phyloP scores from a whole-genome alignment of 2,329 filamentous ascomycete genomes.

The Colletotrichum agaves region DNA sequence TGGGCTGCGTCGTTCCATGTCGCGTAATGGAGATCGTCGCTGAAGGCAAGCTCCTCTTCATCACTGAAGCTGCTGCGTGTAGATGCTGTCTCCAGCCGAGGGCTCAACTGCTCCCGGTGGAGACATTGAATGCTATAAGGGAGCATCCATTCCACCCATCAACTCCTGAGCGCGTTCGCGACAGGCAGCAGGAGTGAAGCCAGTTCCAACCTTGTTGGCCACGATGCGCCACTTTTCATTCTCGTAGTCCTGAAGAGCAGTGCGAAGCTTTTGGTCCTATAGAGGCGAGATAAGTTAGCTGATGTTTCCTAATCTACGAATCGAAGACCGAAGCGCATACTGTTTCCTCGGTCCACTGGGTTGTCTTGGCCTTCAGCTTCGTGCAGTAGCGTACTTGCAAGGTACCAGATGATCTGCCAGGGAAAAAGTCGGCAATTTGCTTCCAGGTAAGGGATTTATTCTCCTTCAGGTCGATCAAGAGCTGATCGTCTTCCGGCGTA shows the following conservation, averaged over 20 bases:
- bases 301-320: not conserved
- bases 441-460: constrained; percentile 97
- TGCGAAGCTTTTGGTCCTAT: constrained; percentile 81
- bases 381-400: constrained; percentile 95
- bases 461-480: constrained; percentile 91
- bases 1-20: constrained; percentile 30
- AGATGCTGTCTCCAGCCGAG: constrained; percentile 59
- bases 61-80: constrained; percentile 53
- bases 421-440: constrained; percentile 96
- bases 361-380: constrained; percentile 93
- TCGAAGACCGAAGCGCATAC: constrained; percentile 64
- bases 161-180: constrained; percentile 81
- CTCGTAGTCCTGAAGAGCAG: constrained; percentile 84
- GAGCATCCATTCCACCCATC: constrained; percentile 49
- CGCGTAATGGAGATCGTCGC: constrained; percentile 38
- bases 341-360: constrained; percentile 92
- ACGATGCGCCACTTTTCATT: constrained; percentile 94
- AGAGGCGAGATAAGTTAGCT: constrained; percentile 33
- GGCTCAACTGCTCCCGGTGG: constrained; percentile 59
- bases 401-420: constrained; percentile 88
- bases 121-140: constrained; percentile 66
- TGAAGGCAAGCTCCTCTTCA: constrained; percentile 38
- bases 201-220: constrained; percentile 88
- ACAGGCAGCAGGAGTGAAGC: constrained; percentile 88
- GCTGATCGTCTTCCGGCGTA: constrained; percentile 88